Evolutionary conservation across 1,284 basidiomycete species (phyloP).

Genomic region (Naganishia liquefaciens): DNA sequence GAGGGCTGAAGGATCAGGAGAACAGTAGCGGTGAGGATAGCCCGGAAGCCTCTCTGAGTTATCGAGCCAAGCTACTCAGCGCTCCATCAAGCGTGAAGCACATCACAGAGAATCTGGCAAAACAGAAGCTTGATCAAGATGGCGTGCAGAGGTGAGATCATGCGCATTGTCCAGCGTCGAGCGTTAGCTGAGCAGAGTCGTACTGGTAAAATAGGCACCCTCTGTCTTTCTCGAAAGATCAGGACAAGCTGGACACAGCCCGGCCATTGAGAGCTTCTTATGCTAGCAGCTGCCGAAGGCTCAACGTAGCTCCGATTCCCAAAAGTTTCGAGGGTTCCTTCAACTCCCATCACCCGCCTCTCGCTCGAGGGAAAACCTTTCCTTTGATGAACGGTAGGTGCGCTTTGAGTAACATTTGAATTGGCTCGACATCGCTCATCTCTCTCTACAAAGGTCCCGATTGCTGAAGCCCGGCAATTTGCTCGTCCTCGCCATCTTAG

Average conservation of each 20-base stretch:
- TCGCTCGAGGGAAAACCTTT: neutral
- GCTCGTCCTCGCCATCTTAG: too few species aligned
- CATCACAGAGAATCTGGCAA: constrained; percentile 14
- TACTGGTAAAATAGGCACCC: neutral
- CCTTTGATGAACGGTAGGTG: constrained; percentile 1
- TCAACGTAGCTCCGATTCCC: neutral
- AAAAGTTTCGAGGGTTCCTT: neutral
- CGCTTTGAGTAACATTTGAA: too few species aligned
- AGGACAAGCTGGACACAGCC: neutral
- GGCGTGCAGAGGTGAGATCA: constrained; percentile 1
- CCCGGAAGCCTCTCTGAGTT: too few species aligned
- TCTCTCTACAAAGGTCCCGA: too few species aligned
- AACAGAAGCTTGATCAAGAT: constrained; percentile 5
- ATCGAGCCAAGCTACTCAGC: neutral
- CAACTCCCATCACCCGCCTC: neutral
- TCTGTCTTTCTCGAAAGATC: neutral
- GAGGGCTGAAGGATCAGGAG: constrained; percentile 2
- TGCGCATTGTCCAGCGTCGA: too few species aligned
- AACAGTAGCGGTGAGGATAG: neutral
- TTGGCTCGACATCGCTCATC: too few species aligned
- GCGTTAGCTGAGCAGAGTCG: too few species aligned
- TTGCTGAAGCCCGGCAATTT: too few species aligned
- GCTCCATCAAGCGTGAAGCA: constrained; percentile 4
- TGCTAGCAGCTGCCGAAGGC: neutral
- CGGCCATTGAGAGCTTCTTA: constrained; percentile 1